These are phyloP conservation scores for Amylostereum chailletii DNA, from an alignment of 1,284 basidiomycete genomes.

Conservation along the genomic window DNA sequence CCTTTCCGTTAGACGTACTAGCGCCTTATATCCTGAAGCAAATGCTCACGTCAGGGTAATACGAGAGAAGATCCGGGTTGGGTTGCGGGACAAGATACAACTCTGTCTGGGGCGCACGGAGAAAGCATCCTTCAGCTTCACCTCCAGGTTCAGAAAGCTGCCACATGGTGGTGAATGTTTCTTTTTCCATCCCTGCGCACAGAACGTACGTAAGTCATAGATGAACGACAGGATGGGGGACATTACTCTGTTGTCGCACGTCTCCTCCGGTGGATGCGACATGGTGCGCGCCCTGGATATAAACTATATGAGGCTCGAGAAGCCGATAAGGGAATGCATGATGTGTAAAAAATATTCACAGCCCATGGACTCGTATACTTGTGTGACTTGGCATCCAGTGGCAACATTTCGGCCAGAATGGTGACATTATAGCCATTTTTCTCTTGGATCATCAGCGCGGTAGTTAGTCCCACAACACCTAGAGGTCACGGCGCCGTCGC, in stretches of 20 bases:
- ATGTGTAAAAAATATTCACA: slow-evolving; percentile 30
- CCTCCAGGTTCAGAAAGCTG: slow-evolving; percentile 48
- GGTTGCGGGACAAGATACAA: slow-evolving; percentile 35
- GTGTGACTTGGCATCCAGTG: slow-evolving; percentile 57
- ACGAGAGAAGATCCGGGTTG: slow-evolving; percentile 28
- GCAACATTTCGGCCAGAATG: slow-evolving; percentile 58
- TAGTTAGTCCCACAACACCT: slow-evolving; percentile 70
- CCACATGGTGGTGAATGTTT: slow-evolving; percentile 70
- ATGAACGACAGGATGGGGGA: background rate
- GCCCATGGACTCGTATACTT: slow-evolving; percentile 75
- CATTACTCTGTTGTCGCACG: slow-evolving; percentile 38
- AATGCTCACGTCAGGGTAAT: slow-evolving; percentile 53
- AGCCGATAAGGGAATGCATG: slow-evolving; percentile 3
- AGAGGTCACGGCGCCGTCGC: too few species aligned
- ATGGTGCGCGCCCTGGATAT: slow-evolving; percentile 55
- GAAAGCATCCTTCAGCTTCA: slow-evolving; percentile 47
- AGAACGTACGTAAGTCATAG: background rate
- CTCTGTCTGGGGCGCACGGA: slow-evolving; percentile 52
- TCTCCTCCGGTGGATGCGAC: slow-evolving; percentile 46
- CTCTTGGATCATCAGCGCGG: slow-evolving; percentile 58
- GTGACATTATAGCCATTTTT: slow-evolving; percentile 47
- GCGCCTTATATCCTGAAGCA: background rate
- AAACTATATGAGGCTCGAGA: background rate
- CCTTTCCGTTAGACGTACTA: background rate
- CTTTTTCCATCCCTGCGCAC: slow-evolving; percentile 51